Percentiles rank a stretch among this genome's conserved stretches.
These are phyloP conservation scores for Amylocarpus encephaloides DNA, from an alignment of 2,329 filamentous ascomycete species.

Conservation along the genomic window DNA sequence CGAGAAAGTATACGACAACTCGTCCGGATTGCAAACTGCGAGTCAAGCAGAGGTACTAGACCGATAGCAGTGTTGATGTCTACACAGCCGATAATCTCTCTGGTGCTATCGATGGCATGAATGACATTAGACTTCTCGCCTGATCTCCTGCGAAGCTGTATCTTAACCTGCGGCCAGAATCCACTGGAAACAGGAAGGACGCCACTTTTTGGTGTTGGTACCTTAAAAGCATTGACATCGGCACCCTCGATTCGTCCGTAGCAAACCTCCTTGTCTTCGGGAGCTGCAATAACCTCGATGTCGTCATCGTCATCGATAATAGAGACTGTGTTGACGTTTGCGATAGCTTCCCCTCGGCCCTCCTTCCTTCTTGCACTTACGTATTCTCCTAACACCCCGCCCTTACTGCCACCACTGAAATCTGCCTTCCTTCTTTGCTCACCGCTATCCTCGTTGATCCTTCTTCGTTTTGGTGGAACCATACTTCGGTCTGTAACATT, in stretches of 20 bases:
- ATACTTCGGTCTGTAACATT: slow-evolving; percentile 62
- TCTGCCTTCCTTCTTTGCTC: slow-evolving; percentile 37
- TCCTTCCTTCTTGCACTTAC: slow-evolving; percentile 54
- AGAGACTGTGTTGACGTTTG: slow-evolving; percentile 36
- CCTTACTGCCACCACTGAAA: slow-evolving; percentile 44
- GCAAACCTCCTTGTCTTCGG: slow-evolving; percentile 66
- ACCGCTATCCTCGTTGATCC: slow-evolving; percentile 41
- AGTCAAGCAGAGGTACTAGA: slow-evolving; percentile 68
- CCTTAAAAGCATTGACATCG: slow-evolving; percentile 57
- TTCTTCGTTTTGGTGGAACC: slow-evolving; percentile 61
- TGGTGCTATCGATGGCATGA: slow-evolving; percentile 65
- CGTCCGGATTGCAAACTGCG: slow-evolving; percentile 58
- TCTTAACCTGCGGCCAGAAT: slow-evolving; percentile 69
- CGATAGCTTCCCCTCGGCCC: slow-evolving; percentile 31
- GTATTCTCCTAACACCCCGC: slow-evolving; percentile 58
- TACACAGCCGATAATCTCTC: slow-evolving; percentile 68
- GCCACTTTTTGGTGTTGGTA: slow-evolving; percentile 64
- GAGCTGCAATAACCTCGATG: slow-evolving; percentile 49
- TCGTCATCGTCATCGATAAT: slow-evolving; percentile 50
- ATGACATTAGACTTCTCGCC: slow-evolving; percentile 55
- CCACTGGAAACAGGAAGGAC: slow-evolving; percentile 48
- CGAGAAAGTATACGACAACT: slow-evolving; percentile 65
- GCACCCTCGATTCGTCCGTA: slow-evolving; percentile 70
- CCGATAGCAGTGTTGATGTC: slow-evolving; percentile 61
- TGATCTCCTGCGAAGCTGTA: slow-evolving; percentile 56